Evolutionary conservation across 208 protist genomes (phyloP).

Genomic region (Crithidia mellificae): DNA sequence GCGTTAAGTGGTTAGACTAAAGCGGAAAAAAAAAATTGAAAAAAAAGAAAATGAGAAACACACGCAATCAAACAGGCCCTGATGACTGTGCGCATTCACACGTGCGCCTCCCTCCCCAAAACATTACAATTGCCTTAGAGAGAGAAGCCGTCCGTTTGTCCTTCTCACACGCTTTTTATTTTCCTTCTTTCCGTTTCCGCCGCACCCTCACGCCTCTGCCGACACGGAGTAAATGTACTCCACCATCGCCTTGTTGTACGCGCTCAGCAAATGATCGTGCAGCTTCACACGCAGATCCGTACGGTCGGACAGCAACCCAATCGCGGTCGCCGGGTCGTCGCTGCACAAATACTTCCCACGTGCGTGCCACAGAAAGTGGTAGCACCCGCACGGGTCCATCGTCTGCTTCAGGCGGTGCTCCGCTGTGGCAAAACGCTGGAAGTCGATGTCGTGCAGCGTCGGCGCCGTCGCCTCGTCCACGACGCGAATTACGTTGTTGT

Average conservation of each 20-base stretch:
- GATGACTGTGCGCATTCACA: too few species aligned
- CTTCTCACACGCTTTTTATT: too few species aligned
- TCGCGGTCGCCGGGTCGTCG: conserved; percentile 22
- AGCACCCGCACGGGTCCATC: conserved; percentile 42
- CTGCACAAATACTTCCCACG: conserved; percentile 32
- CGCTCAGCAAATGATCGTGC: conserved; percentile 37
- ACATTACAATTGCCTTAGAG: too few species aligned
- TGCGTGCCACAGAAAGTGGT: conserved; percentile 39
- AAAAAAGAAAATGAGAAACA: too few species aligned
- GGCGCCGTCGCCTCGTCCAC: conserved; percentile 1
- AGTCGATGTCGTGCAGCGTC: conserved; percentile 16
- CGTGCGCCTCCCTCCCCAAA: too few species aligned
- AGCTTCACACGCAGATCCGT: conserved; percentile 36
- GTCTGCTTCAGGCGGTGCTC: conserved; percentile 28
- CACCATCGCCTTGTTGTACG: conserved; percentile 36
- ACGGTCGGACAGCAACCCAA: conserved; percentile 38
- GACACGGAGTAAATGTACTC: conserved; percentile 37
- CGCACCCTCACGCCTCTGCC: background rate
- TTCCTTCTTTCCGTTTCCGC: background rate
- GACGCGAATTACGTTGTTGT: conserved; percentile 28
- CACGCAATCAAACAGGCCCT: too few species aligned
- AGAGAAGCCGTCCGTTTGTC: too few species aligned
- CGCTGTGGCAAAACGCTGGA: conserved; percentile 18
- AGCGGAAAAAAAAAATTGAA: too few species aligned
- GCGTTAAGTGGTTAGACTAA: too few species aligned